phyloP scores from a whole-genome alignment of 75 land plant species.

The Adiantum capillusveneris region DNA sequence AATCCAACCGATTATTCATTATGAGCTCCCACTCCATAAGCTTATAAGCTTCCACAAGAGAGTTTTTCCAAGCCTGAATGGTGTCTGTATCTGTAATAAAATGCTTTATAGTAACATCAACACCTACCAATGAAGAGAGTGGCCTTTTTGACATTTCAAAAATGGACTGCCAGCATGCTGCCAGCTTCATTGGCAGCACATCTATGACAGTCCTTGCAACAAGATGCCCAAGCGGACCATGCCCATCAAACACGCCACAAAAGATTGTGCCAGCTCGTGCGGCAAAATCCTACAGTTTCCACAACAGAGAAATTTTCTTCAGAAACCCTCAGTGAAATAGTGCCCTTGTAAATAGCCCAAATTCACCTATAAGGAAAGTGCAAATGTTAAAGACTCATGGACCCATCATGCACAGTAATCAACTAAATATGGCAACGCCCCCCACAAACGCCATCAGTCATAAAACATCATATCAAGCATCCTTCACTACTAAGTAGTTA shows the following conservation, averaged over 20 bases:
- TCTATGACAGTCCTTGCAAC: slow-evolving; percentile 70
- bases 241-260: slow-evolving; percentile 91
- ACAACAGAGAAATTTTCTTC: not conserved
- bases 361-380: too few relatives aligned
- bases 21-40: slow-evolving; percentile 55
- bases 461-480: not conserved
- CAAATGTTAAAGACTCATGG: too few relatives aligned
- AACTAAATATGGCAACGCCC: too few relatives aligned
- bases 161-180: slow-evolving; percentile 15
- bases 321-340: slow-evolving; percentile 3
- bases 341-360: too few relatives aligned
- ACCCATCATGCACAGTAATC: not conserved
- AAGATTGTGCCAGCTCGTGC: slow-evolving; percentile 53
- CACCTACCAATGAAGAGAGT: not conserved
- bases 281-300: slow-evolving; percentile 37
- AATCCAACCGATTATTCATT: slow-evolving; percentile 42
- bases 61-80: slow-evolving; percentile 27
- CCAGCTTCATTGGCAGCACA: slow-evolving; percentile 50
- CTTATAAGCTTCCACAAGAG: slow-evolving; percentile 39
- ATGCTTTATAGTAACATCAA: too few relatives aligned
- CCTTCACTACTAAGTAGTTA: not conserved
- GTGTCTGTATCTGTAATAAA: too few relatives aligned
- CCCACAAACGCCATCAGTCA: not conserved
- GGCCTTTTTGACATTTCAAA: slow-evolving; percentile 6
- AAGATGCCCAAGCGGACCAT: slow-evolving; percentile 76